These are phyloP conservation scores for Teunomyces cretensis DNA, from an alignment of 805 yeast genomes.

Conservation along the genomic window DNA sequence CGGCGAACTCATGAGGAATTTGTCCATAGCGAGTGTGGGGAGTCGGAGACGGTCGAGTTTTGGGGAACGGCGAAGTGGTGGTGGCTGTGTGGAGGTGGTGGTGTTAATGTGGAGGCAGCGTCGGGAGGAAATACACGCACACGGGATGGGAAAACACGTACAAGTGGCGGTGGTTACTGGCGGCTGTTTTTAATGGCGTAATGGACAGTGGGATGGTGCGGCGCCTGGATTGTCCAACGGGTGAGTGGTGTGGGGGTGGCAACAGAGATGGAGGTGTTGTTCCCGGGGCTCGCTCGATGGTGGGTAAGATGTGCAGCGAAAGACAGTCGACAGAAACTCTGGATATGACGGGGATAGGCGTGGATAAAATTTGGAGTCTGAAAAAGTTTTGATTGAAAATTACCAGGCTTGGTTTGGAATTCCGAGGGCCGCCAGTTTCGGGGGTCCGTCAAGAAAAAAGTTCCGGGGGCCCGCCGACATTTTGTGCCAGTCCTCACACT, in stretches of 20 bases:
- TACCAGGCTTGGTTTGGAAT: constrained; percentile 1
- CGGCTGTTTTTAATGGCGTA: too few species aligned
- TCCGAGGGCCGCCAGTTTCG: constrained; percentile 2
- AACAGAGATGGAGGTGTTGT: not conserved
- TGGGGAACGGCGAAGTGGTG: not conserved
- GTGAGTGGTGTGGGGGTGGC: not conserved
- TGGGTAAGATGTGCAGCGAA: not conserved
- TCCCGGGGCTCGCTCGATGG: not conserved
- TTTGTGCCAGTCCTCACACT: not conserved
- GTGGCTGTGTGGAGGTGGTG: not conserved
- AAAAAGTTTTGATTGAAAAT: constrained; percentile 4
- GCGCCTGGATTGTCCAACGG: not conserved
- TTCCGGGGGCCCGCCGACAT: too few species aligned
- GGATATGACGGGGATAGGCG: not conserved
- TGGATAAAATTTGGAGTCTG: constrained; percentile 1
- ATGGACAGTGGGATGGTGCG: too few species aligned
- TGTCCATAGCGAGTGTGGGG: constrained; percentile 28
- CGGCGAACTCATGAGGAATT: constrained; percentile 41
- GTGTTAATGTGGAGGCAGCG: not conserved
- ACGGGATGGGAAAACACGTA: too few species aligned
- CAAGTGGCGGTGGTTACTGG: too few species aligned
- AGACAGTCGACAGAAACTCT: constrained; percentile 1
- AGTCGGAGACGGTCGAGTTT: not conserved
- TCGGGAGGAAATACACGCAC: not conserved
- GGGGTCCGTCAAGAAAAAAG: not conserved